phyloP scores from a whole-genome alignment of 441 rosid genomes.

The Populus hybrid region DNA sequence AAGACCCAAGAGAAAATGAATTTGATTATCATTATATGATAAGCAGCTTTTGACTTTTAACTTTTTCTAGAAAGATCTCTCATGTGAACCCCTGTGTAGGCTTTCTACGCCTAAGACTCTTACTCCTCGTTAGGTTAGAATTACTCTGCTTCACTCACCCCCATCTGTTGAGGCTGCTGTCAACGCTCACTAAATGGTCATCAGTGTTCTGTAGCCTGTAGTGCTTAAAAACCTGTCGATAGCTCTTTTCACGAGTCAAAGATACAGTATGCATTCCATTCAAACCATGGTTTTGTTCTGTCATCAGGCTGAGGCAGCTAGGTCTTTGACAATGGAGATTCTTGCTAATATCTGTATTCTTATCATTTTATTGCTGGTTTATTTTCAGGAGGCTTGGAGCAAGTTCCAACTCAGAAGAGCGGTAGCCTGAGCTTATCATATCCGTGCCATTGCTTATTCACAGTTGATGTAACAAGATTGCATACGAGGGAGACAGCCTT shows the following conservation, averaged over 20 bases:
- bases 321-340: neutral
- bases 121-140: neutral
- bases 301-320: neutral
- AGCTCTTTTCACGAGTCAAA: neutral
- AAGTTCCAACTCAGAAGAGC: constrained; percentile 89
- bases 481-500: neutral
- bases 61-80: neutral
- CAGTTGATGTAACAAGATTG: no score
- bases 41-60: no score
- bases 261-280: neutral
- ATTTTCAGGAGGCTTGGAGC: constrained; percentile 88
- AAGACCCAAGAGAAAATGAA: no score
- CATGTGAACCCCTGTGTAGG: no score
- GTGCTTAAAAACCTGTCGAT: neutral
- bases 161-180: neutral
- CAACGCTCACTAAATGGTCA: neutral
- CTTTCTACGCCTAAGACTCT: neutral
- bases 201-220: neutral
- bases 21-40: no score
- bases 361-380: constrained; percentile 15
- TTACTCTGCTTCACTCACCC: neutral
- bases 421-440: constrained; percentile 38
- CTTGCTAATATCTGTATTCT: neutral
- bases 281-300: neutral
- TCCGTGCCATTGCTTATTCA: constrained; percentile 6